Conservation (phyloP, 495 filamentous ascomycete genomes). For the Daldinia childiae region DNA sequence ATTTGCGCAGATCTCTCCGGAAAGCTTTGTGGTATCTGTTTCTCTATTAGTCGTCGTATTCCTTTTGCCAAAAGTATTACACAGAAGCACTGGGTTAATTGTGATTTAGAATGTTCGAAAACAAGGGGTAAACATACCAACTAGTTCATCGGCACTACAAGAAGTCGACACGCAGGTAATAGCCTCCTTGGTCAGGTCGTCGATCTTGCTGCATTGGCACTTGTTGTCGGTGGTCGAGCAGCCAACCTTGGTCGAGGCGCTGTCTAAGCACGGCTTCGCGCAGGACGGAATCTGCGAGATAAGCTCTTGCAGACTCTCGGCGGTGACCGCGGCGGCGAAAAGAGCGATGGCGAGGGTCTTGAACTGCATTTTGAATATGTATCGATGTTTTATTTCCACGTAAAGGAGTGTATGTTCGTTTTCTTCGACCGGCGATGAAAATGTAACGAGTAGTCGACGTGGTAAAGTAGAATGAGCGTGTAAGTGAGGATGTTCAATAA, state of each 20-base stretch:
- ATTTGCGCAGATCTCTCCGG: constrained; percentile 27
- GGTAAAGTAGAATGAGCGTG: constrained; percentile 8
- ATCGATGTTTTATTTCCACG: background rate
- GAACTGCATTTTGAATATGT: constrained; percentile 40
- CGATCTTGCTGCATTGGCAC: constrained; percentile 44
- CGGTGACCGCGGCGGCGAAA: constrained; percentile 31
- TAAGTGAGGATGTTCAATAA: background rate
- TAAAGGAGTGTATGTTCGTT: constrained; percentile 17
- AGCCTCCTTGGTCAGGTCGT: constrained; percentile 21
- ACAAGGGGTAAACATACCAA: constrained; percentile 35
- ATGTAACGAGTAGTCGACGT: background rate
- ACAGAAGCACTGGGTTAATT: no score
- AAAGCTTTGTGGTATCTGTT: constrained; percentile 32
- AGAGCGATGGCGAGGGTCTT: constrained; percentile 32
- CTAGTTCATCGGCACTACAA: constrained; percentile 37
- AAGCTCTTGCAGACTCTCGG: constrained; percentile 33
- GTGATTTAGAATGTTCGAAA: background rate
- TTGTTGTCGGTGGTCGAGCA: constrained; percentile 40
- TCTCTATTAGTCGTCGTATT: constrained; percentile 11
- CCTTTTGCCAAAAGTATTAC: background rate
- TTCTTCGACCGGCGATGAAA: constrained; percentile 38
- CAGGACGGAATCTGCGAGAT: constrained; percentile 42
- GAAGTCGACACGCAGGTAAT: constrained; percentile 32
- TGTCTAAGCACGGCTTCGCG: constrained; percentile 41
- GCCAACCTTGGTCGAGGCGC: constrained; percentile 30